Evolutionary conservation across 345 rosid genomes (phyloP), one percentile per base, ranked within the genome.

Genomic region (Punica granatum): DNA sequence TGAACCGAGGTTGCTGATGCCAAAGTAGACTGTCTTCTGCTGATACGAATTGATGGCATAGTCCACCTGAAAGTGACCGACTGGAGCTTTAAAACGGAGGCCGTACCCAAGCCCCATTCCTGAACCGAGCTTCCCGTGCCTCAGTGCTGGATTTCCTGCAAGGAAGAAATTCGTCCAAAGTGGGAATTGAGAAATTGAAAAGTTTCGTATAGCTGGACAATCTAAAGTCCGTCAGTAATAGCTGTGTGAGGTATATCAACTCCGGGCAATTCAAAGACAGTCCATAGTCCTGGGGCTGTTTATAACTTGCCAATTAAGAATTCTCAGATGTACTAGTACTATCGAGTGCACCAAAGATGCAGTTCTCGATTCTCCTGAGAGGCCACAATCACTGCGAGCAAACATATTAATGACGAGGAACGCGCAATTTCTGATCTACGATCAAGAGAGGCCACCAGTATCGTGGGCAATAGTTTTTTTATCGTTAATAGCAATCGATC

Each of bases 81-180:
- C 36, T n/a, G 59, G 68, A 42, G 76, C 63, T 48, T 73, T 73
- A 48, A 67, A 73, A 23, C 76, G 66, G 39, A 73, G 60, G 44
- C 71, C 64, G n/a, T 73, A 73, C 35, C 74, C 74, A 84, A 84
- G 61, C 46, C 98, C 98, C 64, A 84, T 69, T 59, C 98, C 97
- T 18, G 83, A 84, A 43, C 98, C 98, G 1, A 92, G 97, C 76
- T 92, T 92, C 39, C 97, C 87, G 33, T 78, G 93, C 67, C 98
- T 88, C 73, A 82, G 31, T 0, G 96, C 85, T 54, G 97, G 97
- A 79, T 90, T 90, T 78, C 97, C 98, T 92, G 87, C 72, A 82
- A 79, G 49, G 25, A 33, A 39, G 64, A 19, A 19, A 21, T n/a
- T 70, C 62, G 34, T 51, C 28, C n/a, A 23, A 14, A 34, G 21